phyloP scores from a whole-genome alignment of 805 yeast species.

The Candida glaebosa region DNA sequence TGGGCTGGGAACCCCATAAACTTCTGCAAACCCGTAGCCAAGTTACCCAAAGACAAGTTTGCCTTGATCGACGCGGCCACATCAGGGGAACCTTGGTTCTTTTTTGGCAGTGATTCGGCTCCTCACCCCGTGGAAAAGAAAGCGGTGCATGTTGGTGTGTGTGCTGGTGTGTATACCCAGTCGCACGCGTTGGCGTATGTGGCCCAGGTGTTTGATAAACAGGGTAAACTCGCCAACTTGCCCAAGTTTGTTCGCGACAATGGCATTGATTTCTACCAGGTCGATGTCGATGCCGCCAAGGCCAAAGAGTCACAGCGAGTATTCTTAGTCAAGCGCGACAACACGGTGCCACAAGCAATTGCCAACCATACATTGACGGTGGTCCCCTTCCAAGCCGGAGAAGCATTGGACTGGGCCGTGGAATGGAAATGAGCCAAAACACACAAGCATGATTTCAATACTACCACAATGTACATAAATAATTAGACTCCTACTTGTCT shows the following conservation, averaged over 20 bases:
- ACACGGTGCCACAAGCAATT: conserved; percentile 57
- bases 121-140: conserved; percentile 89
- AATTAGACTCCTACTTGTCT: background rate
- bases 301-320: conserved; percentile 19
- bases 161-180: conserved; percentile 98
- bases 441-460: background rate
- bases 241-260: conserved; percentile 71
- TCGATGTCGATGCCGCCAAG: conserved; percentile 35
- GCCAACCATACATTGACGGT: conserved; percentile 42
- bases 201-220: conserved; percentile 78
- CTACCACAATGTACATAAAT: too few species aligned
- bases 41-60: conserved; percentile 76
- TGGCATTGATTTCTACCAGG: conserved; percentile 69
- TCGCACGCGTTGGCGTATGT: conserved; percentile 75
- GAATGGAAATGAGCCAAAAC: conserved; percentile 70
- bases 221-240: conserved; percentile 60
- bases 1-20: conserved; percentile 97
- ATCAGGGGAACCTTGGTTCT: conserved; percentile 86
- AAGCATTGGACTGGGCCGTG: conserved; percentile 63
- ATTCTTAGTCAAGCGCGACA: conserved; percentile 51
- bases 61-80: conserved; percentile 86
- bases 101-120: conserved; percentile 97
- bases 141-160: conserved; percentile 73
- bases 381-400: conserved; percentile 87
- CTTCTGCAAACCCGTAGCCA: conserved; percentile 97